phyloP scores from a whole-genome alignment of 192 early-diverging fungal species.

The Cetraspora pellucida region DNA sequence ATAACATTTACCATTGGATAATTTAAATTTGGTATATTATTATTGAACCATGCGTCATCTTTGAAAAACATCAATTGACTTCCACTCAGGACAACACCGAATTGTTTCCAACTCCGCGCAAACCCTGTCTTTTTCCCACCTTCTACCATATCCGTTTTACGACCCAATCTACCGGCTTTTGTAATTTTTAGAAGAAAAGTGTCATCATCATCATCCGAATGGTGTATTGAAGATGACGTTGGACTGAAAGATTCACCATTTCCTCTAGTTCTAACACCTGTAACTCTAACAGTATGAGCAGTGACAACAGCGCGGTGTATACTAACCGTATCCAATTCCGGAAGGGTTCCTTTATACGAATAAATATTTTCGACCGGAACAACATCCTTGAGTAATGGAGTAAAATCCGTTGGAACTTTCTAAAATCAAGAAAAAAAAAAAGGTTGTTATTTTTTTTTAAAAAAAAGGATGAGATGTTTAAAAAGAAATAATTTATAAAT shows the following conservation, averaged over 20 bases:
- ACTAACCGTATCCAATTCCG: background rate
- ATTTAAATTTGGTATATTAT: constrained; percentile 35
- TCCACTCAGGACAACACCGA: constrained; percentile 75
- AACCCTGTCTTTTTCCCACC: constrained; percentile 59
- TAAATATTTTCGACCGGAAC: constrained; percentile 23
- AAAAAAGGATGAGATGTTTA: background rate
- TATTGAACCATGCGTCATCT: constrained; percentile 55
- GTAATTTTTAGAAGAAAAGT: constrained; percentile 50
- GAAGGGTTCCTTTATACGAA: constrained; percentile 23
- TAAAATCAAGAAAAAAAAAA: background rate
- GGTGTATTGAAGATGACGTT: constrained; percentile 4
- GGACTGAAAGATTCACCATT: constrained; percentile 16
- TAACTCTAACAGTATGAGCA: constrained; percentile 12
- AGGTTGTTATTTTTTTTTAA: too few species aligned
- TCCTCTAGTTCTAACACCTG: background rate
- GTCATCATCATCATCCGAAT: constrained; percentile 13
- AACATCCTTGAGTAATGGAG: background rate
- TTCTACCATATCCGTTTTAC: constrained; percentile 71
- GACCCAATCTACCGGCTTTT: constrained; percentile 67
- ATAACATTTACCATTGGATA: background rate
- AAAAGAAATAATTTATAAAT: background rate
- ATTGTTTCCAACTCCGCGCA: constrained; percentile 68
- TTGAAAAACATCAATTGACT: constrained; percentile 76
- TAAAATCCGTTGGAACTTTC: constrained; percentile 25
- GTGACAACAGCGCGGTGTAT: constrained; percentile 2